These are phyloP conservation scores for Rubroboletus pulcherrimus DNA, from an alignment of 768 basidiomycete species.

Conservation along the genomic window DNA sequence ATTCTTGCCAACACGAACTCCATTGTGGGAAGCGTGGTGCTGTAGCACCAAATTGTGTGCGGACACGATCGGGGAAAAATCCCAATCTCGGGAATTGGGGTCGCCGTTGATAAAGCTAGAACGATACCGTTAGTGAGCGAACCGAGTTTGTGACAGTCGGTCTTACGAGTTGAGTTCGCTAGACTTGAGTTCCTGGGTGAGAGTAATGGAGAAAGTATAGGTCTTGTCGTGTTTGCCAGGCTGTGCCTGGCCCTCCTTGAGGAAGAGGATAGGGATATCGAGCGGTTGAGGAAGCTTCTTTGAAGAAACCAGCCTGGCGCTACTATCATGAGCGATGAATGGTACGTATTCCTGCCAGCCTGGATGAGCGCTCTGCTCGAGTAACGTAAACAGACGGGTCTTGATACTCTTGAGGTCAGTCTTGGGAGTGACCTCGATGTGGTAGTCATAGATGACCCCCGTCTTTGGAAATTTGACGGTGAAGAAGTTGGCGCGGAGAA, in stretches of 20 bases:
- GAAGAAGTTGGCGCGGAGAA: conserved; percentile 51
- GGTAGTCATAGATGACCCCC: conserved; percentile 43
- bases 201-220: conserved; percentile 38
- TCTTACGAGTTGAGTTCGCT: conserved; percentile 34
- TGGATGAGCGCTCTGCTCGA: conserved; percentile 34
- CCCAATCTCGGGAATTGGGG: conserved; percentile 33
- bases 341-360: conserved; percentile 37
- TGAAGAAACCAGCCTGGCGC: conserved; percentile 40
- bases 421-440: conserved; percentile 35
- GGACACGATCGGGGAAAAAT: conserved; percentile 40
- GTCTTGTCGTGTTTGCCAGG: conserved; percentile 31
- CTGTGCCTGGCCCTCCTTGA: too few species aligned
- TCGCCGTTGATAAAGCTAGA: conserved; percentile 40
- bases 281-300: conserved; percentile 37
- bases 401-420: conserved; percentile 36
- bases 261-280: conserved; percentile 29
- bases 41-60: conserved; percentile 49
- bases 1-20: conserved; percentile 48
- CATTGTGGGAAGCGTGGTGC: conserved; percentile 39
- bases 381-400: conserved; percentile 39
- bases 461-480: conserved; percentile 38
- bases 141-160: background rate
- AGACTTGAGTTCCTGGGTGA: conserved; percentile 29
- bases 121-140: background rate
- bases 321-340: conserved; percentile 40